phyloP scores from a whole-genome alignment of 768 basidiomycete species.

The Xerocomellus chrysenteron region DNA sequence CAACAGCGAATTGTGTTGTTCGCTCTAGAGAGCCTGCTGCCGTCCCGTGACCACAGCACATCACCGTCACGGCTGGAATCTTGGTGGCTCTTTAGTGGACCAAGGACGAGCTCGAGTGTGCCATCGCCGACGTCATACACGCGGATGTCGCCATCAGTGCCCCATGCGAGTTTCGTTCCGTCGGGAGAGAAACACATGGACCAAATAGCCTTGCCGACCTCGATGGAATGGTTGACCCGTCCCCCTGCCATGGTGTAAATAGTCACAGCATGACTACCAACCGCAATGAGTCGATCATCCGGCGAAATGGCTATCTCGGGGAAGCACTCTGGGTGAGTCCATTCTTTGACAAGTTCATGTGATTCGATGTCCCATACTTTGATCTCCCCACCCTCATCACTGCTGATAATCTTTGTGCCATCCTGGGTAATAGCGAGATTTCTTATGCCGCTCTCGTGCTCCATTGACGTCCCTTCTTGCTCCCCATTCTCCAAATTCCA shows the following conservation, averaged over 20 bases:
- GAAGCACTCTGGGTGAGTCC: not conserved
- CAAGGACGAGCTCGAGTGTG: not conserved
- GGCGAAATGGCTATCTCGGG: not conserved
- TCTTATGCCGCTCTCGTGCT: not conserved
- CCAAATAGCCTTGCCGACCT: not conserved
- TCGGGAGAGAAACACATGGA: slow-evolving; percentile 1
- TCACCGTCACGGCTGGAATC: not conserved
- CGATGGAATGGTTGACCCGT: not conserved
- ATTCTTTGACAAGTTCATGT: not conserved
- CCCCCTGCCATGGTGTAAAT: not conserved
- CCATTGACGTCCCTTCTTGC: not conserved
- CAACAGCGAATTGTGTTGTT: not conserved
- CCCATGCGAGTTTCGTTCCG: slow-evolving; percentile 1
- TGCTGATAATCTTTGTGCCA: not conserved
- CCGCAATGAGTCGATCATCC: slow-evolving; percentile 5
- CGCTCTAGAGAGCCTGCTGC: not conserved
- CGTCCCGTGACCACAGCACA: slow-evolving; percentile 7
- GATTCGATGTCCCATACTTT: slow-evolving; percentile 5
- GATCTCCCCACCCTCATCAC: not conserved
- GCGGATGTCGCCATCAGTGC: not conserved
- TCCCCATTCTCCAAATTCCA: slow-evolving; percentile 13
- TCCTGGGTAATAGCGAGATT: not conserved
- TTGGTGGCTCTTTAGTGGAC: too few relatives aligned
- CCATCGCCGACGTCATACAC: slow-evolving; percentile 2
- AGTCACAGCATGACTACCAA: not conserved